Percentiles rank a stretch among this genome's conserved stretches.
Conservation (phyloP, 768 basidiomycete genomes). For the Exidia glandulosa region DNA sequence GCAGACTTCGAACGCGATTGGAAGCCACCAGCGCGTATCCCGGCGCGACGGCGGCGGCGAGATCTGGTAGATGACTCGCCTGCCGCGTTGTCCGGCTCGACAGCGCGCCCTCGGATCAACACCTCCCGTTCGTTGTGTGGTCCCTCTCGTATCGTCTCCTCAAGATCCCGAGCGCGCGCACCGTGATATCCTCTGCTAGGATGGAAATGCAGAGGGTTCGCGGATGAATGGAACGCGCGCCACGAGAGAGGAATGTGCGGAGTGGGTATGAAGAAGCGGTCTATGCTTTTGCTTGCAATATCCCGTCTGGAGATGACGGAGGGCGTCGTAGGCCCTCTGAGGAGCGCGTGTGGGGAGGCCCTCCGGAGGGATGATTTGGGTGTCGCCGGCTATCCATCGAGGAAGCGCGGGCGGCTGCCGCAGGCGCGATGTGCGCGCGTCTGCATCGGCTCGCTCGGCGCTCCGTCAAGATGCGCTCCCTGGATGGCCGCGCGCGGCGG, state of each 20-base stretch:
- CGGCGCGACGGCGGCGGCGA: constrained; percentile 39
- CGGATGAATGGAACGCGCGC: not conserved
- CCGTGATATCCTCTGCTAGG: not conserved
- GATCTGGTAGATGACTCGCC: constrained; percentile 29
- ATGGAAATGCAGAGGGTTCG: not conserved
- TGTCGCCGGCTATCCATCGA: no score
- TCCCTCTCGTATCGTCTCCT: not conserved
- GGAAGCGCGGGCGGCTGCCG: no score
- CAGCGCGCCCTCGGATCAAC: not conserved
- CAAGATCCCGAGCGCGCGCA: not conserved
- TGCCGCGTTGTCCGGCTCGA: not conserved
- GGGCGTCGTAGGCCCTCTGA: no score
- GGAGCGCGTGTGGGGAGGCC: not conserved
- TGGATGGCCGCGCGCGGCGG: no score
- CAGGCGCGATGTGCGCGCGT: no score
- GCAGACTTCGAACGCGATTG: constrained; percentile 29
- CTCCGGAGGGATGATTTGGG: no score
- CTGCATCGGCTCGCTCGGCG: no score
- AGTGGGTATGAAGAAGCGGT: not conserved
- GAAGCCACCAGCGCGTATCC: constrained; percentile 35
- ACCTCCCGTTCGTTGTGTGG: not conserved
- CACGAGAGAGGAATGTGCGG: not conserved
- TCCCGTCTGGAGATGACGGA: not conserved
- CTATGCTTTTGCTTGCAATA: not conserved
- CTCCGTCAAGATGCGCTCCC: no score